Conservation (phyloP, 108 stramenopile species). For the Cyclotella cryptica region DNA sequence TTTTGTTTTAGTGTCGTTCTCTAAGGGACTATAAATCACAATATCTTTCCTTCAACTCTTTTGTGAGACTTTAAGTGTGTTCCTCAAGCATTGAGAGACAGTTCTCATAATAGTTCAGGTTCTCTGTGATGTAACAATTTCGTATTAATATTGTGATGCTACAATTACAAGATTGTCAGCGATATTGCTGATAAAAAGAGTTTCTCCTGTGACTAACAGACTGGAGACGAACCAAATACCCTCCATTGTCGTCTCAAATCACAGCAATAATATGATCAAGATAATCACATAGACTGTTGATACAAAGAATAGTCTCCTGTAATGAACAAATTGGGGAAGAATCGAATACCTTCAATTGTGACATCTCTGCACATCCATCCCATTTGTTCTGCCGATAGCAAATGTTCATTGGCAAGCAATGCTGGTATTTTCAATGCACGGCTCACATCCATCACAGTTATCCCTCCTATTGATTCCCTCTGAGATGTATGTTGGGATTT, state of each 20-base stretch:
- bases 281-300: background rate
- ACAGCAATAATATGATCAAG: background rate
- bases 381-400: constrained; percentile 79
- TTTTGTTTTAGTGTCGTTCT: too few relatives aligned
- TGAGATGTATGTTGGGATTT: background rate
- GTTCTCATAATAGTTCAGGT: too few relatives aligned
- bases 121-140: too few relatives aligned
- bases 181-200: too few relatives aligned
- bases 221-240: too few relatives aligned
- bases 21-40: too few relatives aligned
- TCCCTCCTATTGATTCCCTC: constrained; percentile 36
- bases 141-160: too few relatives aligned
- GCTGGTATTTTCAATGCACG: constrained; percentile 71
- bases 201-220: too few relatives aligned
- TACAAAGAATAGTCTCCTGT: constrained; percentile 21
- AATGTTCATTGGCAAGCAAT: constrained; percentile 85
- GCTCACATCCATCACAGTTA: constrained; percentile 71
- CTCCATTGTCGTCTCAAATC: background rate
- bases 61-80: too few relatives aligned
- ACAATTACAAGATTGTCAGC: too few relatives aligned
- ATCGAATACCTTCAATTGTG: constrained; percentile 80
- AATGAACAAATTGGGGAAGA: constrained; percentile 83
- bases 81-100: too few relatives aligned
- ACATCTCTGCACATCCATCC: constrained; percentile 87
- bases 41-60: too few relatives aligned